These are phyloP conservation scores for Schoenoplectus triqueter DNA, from an alignment of 202 grass and related monocot species.

Conservation along the genomic window DNA sequence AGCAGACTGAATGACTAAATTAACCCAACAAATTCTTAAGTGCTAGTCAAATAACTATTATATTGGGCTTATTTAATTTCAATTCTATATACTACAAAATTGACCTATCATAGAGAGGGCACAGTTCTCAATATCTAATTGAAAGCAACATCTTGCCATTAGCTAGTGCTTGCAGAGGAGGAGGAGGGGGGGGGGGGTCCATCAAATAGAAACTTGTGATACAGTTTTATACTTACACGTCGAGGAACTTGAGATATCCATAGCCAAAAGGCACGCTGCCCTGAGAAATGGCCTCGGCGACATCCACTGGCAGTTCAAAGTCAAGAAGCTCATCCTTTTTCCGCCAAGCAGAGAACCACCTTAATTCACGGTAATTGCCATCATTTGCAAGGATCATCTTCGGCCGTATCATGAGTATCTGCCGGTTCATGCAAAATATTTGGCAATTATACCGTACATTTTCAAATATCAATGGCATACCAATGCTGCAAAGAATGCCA, in stretches of 20 bases:
- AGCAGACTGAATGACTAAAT: background rate
- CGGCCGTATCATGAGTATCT: constrained; percentile 91
- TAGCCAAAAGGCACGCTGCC: constrained; percentile 83
- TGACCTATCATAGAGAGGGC: background rate
- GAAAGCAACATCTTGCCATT: background rate
- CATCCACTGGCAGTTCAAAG: constrained; percentile 67
- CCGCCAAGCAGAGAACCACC: constrained; percentile 97
- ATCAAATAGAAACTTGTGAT: background rate
- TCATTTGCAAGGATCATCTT: constrained; percentile 96
- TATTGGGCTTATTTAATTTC: background rate
- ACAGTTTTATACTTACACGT: constrained; percentile 61
- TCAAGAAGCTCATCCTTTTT: constrained; percentile 74
- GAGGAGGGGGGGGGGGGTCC: too few species aligned
- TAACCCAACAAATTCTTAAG: background rate
- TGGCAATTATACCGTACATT: constrained; percentile 94
- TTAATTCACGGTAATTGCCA: constrained; percentile 91
- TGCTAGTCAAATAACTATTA: background rate
- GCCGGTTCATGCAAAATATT: constrained; percentile 84
- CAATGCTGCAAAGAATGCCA: constrained; percentile 87
- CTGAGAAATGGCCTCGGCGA: constrained; percentile 74
- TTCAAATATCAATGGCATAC: constrained; percentile 89
- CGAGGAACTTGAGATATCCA: constrained; percentile 82
- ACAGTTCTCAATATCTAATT: constrained; percentile 3
- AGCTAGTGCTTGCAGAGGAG: background rate
- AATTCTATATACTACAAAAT: background rate